Base-by-base conservation (phyloP, 257 asterid species). In the Solanum chmielewskii region DNA sequence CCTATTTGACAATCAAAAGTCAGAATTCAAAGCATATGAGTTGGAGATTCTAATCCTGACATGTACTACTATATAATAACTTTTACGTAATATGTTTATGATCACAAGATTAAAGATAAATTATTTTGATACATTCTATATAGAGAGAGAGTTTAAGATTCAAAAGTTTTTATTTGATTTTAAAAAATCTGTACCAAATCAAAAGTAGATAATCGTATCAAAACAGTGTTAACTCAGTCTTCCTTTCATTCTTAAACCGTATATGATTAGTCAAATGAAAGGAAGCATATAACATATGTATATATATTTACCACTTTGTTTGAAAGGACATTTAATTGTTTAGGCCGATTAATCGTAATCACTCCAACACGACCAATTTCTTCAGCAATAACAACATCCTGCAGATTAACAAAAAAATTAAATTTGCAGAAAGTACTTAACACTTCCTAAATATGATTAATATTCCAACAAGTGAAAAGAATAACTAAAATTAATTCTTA, bases 341-440 rank as follows among this genome's bases (percentile, higher is more conserved):
- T 94, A 75, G 99, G 98, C 88, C 94, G 93, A 90, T 96, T 95
- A 91, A 96, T 90, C 86, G 98, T 93, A 66, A 93, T 77, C 87
- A 91, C 89, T 91, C 97, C 90, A 15, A 93, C 95, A n/a, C 86
- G 90, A 86, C 94, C 94, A 11, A 88, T 71, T 91, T 96, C 97
- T 92, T 93, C 81, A 21, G 88, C 93, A 56, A 93, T 90, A 88
- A 96, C 94, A 87, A 93, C 39, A 7, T 68, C 76, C 41, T 69
- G 12, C 41, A 27, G 98, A 85, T 75, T 23, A 74, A 87, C 87
- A 18, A 73, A 68, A 9, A 9, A 1, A 73, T 8, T 9, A 73
- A 37, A 35, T 73, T 70, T 70, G 77, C 41, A 69, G 76, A 69
- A 31, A 29, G 25, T 16, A 71, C 25, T 71, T 33, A 71, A 71